These are phyloP conservation scores for Polysphondylium violaceum DNA, from an alignment of 78 protist species.

Conservation along the genomic window DNA sequence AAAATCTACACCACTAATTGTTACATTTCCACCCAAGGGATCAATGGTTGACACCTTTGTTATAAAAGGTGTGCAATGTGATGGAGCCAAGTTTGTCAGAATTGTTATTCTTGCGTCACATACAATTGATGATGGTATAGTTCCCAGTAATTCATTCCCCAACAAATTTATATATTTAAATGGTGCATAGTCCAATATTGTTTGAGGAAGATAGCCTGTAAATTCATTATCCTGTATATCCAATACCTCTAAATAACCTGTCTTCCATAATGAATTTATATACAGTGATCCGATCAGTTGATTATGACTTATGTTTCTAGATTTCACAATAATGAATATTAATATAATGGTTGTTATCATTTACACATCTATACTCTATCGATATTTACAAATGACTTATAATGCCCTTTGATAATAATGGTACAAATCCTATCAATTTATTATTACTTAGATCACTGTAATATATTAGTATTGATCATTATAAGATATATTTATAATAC, in stretches of 20 bases:
- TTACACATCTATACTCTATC: not conserved
- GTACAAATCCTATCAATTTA: conserved; percentile 18
- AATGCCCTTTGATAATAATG: conserved; percentile 15
- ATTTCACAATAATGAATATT: not conserved
- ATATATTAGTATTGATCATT: not conserved
- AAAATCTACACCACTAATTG: conserved; percentile 12
- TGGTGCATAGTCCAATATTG: conserved; percentile 17
- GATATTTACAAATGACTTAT: not conserved
- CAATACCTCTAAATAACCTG: conserved; percentile 7
- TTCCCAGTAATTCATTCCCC: not conserved
- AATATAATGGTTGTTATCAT: not conserved
- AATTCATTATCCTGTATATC: conserved; percentile 21
- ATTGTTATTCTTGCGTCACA: not conserved
- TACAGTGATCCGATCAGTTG: conserved; percentile 10
- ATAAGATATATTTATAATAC: not conserved
- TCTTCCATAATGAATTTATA: conserved; percentile 33
- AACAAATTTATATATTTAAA: not conserved
- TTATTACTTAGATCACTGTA: conserved; percentile 26
- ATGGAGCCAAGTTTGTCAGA: not conserved
- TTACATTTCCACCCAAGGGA: not conserved
- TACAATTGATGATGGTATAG: not conserved
- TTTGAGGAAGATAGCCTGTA: conserved; percentile 3
- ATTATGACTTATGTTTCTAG: conserved; percentile 39
- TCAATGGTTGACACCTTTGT: not conserved
- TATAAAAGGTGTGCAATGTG: not conserved